Conservation (phyloP, 495 filamentous ascomycete species). For the Cercophora scortea region DNA sequence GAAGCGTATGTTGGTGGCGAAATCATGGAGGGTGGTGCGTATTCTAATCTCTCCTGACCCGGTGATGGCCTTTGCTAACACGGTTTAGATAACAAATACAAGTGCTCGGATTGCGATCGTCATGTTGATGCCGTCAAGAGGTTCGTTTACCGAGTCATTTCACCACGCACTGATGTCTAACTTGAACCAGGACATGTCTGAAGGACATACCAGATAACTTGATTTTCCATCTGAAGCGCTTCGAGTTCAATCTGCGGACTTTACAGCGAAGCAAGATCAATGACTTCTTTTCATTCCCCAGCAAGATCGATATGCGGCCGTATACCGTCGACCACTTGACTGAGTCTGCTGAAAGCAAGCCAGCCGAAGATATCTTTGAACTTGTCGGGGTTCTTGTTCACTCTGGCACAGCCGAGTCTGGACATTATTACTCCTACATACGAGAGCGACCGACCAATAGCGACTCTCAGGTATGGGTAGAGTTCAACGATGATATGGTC, state of each 20-base stretch:
- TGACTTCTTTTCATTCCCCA: conserved; percentile 84
- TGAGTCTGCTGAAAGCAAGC: conserved; percentile 43
- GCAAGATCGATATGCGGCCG: conserved; percentile 76
- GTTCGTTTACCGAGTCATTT: conserved; percentile 22
- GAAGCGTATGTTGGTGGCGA: conserved; percentile 93
- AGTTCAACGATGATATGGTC: conserved; percentile 88
- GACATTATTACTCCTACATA: conserved; percentile 95
- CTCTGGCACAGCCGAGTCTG: conserved; percentile 84
- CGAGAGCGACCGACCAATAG: conserved; percentile 62
- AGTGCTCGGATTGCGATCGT: conserved; percentile 80
- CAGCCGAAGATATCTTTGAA: conserved; percentile 69
- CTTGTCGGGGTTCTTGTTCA: conserved; percentile 90
- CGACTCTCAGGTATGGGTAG: conserved; percentile 59
- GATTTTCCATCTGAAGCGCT: conserved; percentile 94
- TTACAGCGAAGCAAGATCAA: conserved; percentile 90
- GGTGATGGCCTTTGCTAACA: conserved; percentile 9
- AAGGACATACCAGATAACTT: conserved; percentile 92
- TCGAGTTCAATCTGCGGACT: conserved; percentile 85
- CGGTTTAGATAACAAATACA: conserved; percentile 83
- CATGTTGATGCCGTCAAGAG: conserved; percentile 94
- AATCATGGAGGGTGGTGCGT: conserved; percentile 83
- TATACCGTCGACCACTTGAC: conserved; percentile 86
- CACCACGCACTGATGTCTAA: conserved; percentile 8
- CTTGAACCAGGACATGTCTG: conserved; percentile 58
- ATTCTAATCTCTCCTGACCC: background rate